Evolutionary conservation across 305 asterid species (phyloP), one percentile per base, ranked within the genome.

Genomic region (Coffea humblotiana): DNA sequence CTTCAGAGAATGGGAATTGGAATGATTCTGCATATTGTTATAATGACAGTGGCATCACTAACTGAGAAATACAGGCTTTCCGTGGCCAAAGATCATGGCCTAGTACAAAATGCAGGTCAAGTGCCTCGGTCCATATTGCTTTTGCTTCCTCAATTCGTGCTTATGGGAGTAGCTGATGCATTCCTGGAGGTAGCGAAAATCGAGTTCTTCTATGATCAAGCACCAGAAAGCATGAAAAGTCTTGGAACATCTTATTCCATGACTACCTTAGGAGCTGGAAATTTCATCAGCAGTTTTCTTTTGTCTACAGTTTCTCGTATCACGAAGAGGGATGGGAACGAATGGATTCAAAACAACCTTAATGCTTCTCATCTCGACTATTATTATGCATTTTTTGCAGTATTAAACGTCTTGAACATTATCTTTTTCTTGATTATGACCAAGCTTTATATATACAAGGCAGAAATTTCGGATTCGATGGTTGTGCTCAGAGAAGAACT

Each of bases 1-100:
- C 90, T 95, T 6, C 98, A 95, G 35, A 88, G 98, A 49, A 93
- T 95, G 98, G 99, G 95, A n/a, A 89, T 90, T 10, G 98, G 99
- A 5, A 88, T 92, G 90, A 47, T 81, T 52, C 70, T 95, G 8
- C 99, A 95, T 86, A 78, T 92, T 64, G 2, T 89, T 15, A 91
- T 95, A 77, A 95, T 93, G 97, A 79, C 76, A 0, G 84, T 93
- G 4, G 94, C 98, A 9, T 86, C 94, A 6, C 51, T 89, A 0
- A 86, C 89, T 3, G 98, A 95, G 71, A 80, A 88, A 77, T 76
- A 88, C 54, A 85, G 98, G 74, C 89, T 92, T 21, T 80, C 84
- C 2, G 97, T 89, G 11, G 97, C 98, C 0, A 86, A 77, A 71
- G 84, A 74, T 1, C 82, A 90, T 75, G 94, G 90, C 23, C 61